phyloP scores from a whole-genome alignment of 805 yeast genomes.

The Sugiyamaella chiloensis region DNA sequence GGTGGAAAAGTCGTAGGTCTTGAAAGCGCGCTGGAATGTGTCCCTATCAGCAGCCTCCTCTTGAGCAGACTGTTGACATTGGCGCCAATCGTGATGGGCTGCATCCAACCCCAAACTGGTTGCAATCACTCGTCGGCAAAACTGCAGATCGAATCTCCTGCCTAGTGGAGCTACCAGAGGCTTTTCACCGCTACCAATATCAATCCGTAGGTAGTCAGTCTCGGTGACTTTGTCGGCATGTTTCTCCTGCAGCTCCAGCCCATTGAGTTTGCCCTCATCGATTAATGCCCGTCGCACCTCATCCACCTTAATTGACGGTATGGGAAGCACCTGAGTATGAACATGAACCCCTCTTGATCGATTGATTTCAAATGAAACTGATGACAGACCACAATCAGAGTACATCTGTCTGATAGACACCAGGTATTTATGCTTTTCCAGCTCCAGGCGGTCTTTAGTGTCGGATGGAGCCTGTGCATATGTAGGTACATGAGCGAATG shows the following conservation, averaged over 20 bases:
- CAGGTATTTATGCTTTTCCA: conserved; percentile 50
- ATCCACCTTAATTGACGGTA: conserved; percentile 43
- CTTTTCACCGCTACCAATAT: conserved; percentile 19
- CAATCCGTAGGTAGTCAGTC: conserved; percentile 30
- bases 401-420: conserved; percentile 49
- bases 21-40: conserved; percentile 54
- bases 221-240: conserved; percentile 22
- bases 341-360: conserved; percentile 65
- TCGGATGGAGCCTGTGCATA: conserved; percentile 34
- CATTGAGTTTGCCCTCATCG: conserved; percentile 12
- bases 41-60: conserved; percentile 65
- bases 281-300: conserved; percentile 17
- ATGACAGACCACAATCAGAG: conserved; percentile 41
- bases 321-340: conserved; percentile 74
- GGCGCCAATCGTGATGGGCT: conserved; percentile 69
- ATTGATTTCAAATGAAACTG: conserved; percentile 69
- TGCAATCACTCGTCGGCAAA: conserved; percentile 79
- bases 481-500: conserved; percentile 68
- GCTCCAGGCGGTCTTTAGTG: conserved; percentile 24
- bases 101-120: conserved; percentile 51
- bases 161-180: conserved; percentile 17
- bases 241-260: conserved; percentile 6
- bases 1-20: conserved; percentile 49
- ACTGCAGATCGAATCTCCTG: conserved; percentile 63
- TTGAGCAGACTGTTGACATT: conserved; percentile 60